phyloP scores from a whole-genome alignment of 176 grass and related monocot species.

The Cenchrus purpureus region DNA sequence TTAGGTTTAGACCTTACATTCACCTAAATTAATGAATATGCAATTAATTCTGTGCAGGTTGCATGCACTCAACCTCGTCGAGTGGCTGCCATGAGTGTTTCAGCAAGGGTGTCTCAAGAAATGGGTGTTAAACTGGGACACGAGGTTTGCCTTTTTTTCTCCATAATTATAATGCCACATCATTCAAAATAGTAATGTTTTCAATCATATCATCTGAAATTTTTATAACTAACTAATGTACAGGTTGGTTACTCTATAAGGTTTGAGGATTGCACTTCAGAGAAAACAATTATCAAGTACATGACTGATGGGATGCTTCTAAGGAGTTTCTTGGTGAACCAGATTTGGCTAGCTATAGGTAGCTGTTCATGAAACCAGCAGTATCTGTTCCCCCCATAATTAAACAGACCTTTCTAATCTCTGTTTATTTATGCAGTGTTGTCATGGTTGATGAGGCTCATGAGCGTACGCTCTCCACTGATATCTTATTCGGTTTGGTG shows the following conservation, averaged over 20 bases:
- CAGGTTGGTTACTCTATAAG: conserved; percentile 98
- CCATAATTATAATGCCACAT: background rate
- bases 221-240: conserved; percentile 37
- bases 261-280: conserved; percentile 98
- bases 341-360: conserved; percentile 95
- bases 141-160: conserved; percentile 64
- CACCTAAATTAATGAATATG: too few relatives aligned
- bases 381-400: background rate
- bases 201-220: conserved; percentile 12
- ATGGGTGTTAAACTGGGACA: conserved; percentile 97
- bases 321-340: conserved; percentile 96
- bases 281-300: conserved; percentile 95
- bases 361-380: background rate
- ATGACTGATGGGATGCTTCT: conserved; percentile 99
- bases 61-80: conserved; percentile 91
- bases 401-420: conserved; percentile 22
- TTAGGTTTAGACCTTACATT: background rate
- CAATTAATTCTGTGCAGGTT: conserved; percentile 48
- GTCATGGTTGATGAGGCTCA: conserved; percentile 99
- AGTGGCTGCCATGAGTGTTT: conserved; percentile 97
- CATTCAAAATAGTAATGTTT: conserved; percentile 8
- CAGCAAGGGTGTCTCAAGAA: conserved; percentile 92
- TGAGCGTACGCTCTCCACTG: conserved; percentile 91
- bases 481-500: conserved; percentile 95
- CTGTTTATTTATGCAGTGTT: conserved; percentile 55